Percentiles rank a stretch among this genome's conserved stretches.
Conservation (phyloP, 306 rosid genomes). For the Begonia masoniana region DNA sequence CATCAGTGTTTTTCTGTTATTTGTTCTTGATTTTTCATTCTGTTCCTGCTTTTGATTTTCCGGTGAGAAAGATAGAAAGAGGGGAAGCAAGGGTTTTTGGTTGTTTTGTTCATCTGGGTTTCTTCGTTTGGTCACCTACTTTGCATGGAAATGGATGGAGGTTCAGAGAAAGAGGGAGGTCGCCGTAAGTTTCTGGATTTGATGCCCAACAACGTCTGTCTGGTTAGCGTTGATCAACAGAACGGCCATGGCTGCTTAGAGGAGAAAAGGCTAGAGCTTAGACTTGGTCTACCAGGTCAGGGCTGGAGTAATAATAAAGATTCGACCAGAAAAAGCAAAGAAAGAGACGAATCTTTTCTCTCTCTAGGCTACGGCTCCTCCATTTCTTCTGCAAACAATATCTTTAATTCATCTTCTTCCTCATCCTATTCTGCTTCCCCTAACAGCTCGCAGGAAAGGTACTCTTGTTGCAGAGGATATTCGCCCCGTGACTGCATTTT, state of each 20-base stretch:
- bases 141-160: slow-evolving; percentile 31
- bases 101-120: slow-evolving; percentile 7
- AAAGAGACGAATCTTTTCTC: slow-evolving; percentile 32
- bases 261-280: slow-evolving; percentile 65
- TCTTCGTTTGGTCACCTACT: background rate
- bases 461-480: no score
- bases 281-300: slow-evolving; percentile 87
- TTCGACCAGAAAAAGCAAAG: slow-evolving; percentile 10
- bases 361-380: slow-evolving; percentile 39
- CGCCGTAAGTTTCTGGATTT: slow-evolving; percentile 60
- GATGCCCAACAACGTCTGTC: slow-evolving; percentile 36
- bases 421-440: slow-evolving; percentile 45
- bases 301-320: slow-evolving; percentile 31
- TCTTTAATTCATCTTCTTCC: slow-evolving; percentile 21
- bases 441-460: slow-evolving; percentile 95
- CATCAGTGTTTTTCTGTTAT: no score
- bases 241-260: slow-evolving; percentile 21
- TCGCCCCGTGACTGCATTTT: no score
- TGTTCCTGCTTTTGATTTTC: background rate
- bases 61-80: background rate
- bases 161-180: slow-evolving; percentile 38
- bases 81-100: background rate
- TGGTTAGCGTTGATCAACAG: no score
- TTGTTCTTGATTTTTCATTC: background rate
- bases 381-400: background rate